phyloP scores from a whole-genome alignment of 495 filamentous ascomycete genomes.

The Stereocaulon alpinum region DNA sequence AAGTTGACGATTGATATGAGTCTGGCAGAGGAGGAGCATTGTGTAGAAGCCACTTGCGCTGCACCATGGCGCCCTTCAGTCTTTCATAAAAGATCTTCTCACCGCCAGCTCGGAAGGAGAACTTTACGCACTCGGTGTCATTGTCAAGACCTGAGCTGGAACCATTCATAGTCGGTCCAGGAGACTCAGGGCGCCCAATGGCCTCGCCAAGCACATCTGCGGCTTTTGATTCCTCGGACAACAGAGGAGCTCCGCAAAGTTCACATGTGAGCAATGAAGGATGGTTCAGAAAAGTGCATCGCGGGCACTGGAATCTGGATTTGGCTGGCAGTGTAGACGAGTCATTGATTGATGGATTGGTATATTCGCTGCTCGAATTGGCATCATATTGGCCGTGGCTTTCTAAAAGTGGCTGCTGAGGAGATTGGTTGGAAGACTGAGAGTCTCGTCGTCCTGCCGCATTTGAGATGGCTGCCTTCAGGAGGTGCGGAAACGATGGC shows the following conservation, averaged over 20 bases:
- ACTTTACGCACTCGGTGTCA: conserved; percentile 65
- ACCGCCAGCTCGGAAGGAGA: conserved; percentile 84
- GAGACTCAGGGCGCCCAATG: conserved; percentile 51
- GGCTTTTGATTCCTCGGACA: conserved; percentile 43
- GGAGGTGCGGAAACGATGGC: conserved; percentile 65
- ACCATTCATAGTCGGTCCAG: conserved; percentile 53
- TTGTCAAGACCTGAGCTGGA: conserved; percentile 38
- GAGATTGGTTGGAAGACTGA: conserved; percentile 19
- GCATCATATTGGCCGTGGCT: conserved; percentile 11
- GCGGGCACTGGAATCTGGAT: conserved; percentile 55
- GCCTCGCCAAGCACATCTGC: conserved; percentile 15
- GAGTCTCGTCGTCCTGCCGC: conserved; percentile 42
- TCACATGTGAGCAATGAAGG: conserved; percentile 79
- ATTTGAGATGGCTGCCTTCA: conserved; percentile 73
- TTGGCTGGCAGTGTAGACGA: conserved; percentile 20
- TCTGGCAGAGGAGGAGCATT: conserved; percentile 82
- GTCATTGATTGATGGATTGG: background rate
- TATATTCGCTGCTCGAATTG: conserved; percentile 12
- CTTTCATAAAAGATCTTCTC: conserved; percentile 85
- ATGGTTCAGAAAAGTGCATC: conserved; percentile 93
- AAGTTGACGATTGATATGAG: conserved; percentile 33
- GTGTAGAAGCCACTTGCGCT: conserved; percentile 93
- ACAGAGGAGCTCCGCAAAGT: conserved; percentile 74
- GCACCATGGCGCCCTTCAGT: conserved; percentile 74
- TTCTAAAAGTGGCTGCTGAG: conserved; percentile 17